Evolutionary conservation across 2,329 filamentous ascomycete species (phyloP).

Genomic region (Nigrograna mackinnonii): DNA sequence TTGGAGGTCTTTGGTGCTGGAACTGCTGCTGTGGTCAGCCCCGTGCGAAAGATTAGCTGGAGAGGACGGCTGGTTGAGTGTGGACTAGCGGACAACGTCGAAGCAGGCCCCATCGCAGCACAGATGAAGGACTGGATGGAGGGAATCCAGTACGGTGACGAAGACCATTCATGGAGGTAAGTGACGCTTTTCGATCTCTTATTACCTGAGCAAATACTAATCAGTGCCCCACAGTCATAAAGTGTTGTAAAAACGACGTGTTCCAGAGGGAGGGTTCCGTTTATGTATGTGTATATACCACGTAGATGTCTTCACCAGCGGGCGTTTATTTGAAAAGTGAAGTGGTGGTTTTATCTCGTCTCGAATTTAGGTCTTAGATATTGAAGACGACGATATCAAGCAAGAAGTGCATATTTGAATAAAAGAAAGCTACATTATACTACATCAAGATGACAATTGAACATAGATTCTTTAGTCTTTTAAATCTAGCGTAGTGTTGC

Average conservation of each 20-base stretch:
- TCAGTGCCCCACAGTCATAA: constrained; percentile 1
- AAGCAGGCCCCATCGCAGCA: constrained; percentile 83
- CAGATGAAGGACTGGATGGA: constrained; percentile 98
- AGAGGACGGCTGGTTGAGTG: constrained; percentile 80
- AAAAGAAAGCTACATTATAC: no score
- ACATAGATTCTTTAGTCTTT: no score
- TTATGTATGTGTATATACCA: constrained; percentile 1
- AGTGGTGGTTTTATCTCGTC: no score
- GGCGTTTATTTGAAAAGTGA: no score
- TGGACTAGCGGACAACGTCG: constrained; percentile 76
- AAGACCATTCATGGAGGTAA: constrained; percentile 84
- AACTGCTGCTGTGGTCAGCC: constrained; percentile 91
- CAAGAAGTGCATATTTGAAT: no score
- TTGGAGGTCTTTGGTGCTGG: constrained; percentile 93
- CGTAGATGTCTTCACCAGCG: no score
- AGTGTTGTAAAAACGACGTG: not conserved
- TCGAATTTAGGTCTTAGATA: no score
- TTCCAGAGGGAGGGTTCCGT: no score
- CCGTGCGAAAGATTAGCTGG: constrained; percentile 88
- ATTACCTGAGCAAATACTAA: not conserved
- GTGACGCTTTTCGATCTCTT: constrained; percentile 15
- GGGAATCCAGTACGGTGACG: constrained; percentile 90
- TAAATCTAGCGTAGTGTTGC: no score
- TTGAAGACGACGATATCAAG: no score
- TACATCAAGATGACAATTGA: no score